A percentile compares a stretch with the other conserved stretches of the same genome.
Conservation (phyloP, 192 early-diverging fungal species). For the Rhizophagus sp. region DNA sequence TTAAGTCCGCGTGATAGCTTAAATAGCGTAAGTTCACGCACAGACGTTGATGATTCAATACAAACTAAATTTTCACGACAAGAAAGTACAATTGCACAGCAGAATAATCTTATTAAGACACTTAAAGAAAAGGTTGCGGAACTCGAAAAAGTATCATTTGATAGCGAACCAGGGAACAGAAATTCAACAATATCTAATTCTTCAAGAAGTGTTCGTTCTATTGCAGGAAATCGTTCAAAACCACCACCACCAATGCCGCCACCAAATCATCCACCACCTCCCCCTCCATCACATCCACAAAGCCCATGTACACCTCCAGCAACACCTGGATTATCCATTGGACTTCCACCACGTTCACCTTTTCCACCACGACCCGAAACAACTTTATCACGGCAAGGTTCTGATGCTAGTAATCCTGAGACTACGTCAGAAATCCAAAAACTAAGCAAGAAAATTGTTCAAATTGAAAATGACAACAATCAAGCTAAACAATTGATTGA, state of each 20-base stretch:
- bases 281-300: conserved; percentile 36
- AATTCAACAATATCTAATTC: conserved; percentile 3
- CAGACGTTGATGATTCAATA: not conserved
- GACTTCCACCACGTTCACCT: conserved; percentile 3
- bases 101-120: conserved; percentile 39
- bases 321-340: conserved; percentile 18
- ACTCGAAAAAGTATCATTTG: conserved; percentile 27
- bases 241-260: conserved; percentile 35
- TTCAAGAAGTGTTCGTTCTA: conserved; percentile 28
- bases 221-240: conserved; percentile 23
- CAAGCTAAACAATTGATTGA: conserved; percentile 35
- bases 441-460: conserved; percentile 40
- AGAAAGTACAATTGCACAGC: conserved; percentile 39
- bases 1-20: not conserved
- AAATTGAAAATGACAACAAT: conserved; percentile 38
- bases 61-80: conserved; percentile 24
- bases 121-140: conserved; percentile 40
- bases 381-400: conserved; percentile 11
- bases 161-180: not conserved
- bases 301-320: conserved; percentile 31
- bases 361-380: conserved; percentile 27
- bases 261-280: conserved; percentile 34
- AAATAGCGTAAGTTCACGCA: not conserved
- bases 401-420: conserved; percentile 29
- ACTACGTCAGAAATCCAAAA: conserved; percentile 31